Evolutionary conservation across 2,329 filamentous ascomycete species (phyloP), one percentile per base, ranked within the genome.

Genomic region (Onygenales sp.): DNA sequence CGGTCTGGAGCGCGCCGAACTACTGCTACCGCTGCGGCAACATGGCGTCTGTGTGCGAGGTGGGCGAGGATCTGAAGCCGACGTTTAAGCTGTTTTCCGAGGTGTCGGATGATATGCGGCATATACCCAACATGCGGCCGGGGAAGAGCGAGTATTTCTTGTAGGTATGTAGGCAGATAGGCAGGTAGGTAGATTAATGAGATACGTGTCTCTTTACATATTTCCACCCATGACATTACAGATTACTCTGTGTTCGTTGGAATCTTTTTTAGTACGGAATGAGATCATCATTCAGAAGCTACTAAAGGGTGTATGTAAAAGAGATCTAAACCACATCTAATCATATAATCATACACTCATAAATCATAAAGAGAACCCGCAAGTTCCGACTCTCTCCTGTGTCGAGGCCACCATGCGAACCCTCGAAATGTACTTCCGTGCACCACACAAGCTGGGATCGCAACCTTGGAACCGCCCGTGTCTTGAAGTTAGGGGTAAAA

Each of bases 1-100:
- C 93, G 38, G 97, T 98, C 66, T 98, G 41, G 78, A 80, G 61
- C 85, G 87, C 87, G 51, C 87, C 87, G 58, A 92, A 92, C 72
- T 98, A 98, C 79, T 98, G 92, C 78, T 97, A 98, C 80, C 84
- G 93, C 71, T 98, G 93, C 69, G 93, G 93, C 68, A 98, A 98
- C 75, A 75, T 87, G 57, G 84, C 84, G 17, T 84, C 80, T 5
- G 95, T 96, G 67, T 95, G 95, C 85, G 90, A 90, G 51, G 84
- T 96, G 32, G 84, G 86, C 60, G 86, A 87, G 64, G 86, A 93
- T 64, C 78, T 96, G 51, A 84, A 89, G 56, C 90, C 92, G 35
- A 89, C 87, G 64, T 98, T 98, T 75, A 93, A 75, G 59, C 62
- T 75, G 32, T 75, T 75, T 62, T 71, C 71, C 54, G 73, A 72